Percentiles rank a stretch among this genome's conserved stretches.
Evolutionary conservation across 768 basidiomycete species (phyloP).

Genomic region (Piloderma croceum): DNA sequence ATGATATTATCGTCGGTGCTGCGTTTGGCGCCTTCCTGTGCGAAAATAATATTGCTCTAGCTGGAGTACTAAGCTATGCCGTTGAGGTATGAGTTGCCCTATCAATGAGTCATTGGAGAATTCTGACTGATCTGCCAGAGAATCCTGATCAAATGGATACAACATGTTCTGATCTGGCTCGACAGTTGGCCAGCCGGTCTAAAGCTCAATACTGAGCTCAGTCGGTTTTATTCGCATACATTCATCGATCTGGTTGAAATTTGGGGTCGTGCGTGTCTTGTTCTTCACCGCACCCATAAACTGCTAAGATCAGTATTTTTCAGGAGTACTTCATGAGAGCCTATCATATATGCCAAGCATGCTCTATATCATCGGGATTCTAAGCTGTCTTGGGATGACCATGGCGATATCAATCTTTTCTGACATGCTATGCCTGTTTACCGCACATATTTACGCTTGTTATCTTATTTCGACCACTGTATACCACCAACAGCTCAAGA

Average conservation of each 20-base stretch:
- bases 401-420: slow-evolving; percentile 59
- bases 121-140: no score
- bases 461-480: slow-evolving; percentile 58
- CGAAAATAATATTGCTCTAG: slow-evolving; percentile 54
- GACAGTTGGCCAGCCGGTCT: slow-evolving; percentile 95
- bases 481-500: slow-evolving; percentile 55
- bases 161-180: slow-evolving; percentile 67
- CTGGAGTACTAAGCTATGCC: slow-evolving; percentile 27
- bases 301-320: background rate
- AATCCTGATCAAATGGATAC: slow-evolving; percentile 45
- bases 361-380: slow-evolving; percentile 32
- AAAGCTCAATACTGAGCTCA: slow-evolving; percentile 94
- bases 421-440: slow-evolving; percentile 63
- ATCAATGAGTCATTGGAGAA: background rate
- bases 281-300: background rate
- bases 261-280: slow-evolving; percentile 62
- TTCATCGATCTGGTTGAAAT: slow-evolving; percentile 58
- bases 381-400: slow-evolving; percentile 47
- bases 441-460: slow-evolving; percentile 65
- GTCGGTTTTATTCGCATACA: slow-evolving; percentile 70
- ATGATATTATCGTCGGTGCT: slow-evolving; percentile 83
- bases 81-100: slow-evolving; percentile 34
- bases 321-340: slow-evolving; percentile 21
- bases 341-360: slow-evolving; percentile 24
- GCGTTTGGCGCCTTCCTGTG: slow-evolving; percentile 66